These are phyloP conservation scores for Debaryomyces hansenii DNA, from an alignment of 805 yeast genomes.

Conservation along the genomic window DNA sequence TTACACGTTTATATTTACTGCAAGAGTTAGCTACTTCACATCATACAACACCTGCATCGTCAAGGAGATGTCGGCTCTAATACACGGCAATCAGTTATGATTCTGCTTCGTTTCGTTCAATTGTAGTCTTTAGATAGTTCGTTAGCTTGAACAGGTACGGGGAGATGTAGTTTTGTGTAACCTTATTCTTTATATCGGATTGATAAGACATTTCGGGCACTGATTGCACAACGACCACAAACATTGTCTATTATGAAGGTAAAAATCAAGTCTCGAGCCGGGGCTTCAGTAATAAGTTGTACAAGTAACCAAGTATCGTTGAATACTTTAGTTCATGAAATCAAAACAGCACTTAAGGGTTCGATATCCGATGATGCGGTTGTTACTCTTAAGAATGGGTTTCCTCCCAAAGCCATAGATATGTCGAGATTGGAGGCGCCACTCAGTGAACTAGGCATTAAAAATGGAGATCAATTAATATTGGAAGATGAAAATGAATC, in stretches of 20 bases:
- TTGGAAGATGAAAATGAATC: conserved; percentile 22
- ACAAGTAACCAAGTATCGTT: conserved; percentile 4
- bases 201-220: not conserved
- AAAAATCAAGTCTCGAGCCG: conserved; percentile 12
- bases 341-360: not conserved
- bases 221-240: not conserved
- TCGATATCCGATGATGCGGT: conserved; percentile 4
- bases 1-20: not conserved
- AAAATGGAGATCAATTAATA: conserved; percentile 59
- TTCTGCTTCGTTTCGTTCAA: no score
- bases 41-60: no score
- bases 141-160: no score
- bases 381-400: conserved; percentile 48
- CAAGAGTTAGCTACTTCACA: no score
- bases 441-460: conserved; percentile 46
- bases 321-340: conserved; percentile 6
- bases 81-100: no score
- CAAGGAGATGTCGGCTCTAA: no score
- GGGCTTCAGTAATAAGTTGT: conserved; percentile 7
- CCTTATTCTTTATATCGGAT: not conserved
- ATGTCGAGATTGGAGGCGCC: conserved; percentile 17
- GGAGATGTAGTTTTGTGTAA: no score
- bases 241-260: conserved; percentile 10
- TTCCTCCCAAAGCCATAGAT: conserved; percentile 55
- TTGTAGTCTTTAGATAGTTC: no score